Conservation (phyloP, 2,329 filamentous ascomycete species). For the Claviceps sp. region DNA sequence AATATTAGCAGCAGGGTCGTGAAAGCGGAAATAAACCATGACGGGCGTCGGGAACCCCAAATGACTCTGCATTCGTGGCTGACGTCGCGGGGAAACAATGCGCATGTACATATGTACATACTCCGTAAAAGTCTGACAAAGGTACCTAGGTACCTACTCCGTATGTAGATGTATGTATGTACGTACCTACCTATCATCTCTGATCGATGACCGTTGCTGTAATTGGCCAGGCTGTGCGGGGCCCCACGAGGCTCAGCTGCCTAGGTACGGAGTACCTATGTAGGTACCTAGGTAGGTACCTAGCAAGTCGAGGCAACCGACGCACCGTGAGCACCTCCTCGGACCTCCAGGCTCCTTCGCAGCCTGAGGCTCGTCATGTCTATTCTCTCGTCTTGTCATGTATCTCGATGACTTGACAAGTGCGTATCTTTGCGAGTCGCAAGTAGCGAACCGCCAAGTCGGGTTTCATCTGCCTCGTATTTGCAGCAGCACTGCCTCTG, state of each 20-base stretch:
- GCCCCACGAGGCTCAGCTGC: not conserved
- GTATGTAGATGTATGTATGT: too few species aligned
- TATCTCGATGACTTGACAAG: not conserved
- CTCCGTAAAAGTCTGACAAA: too few species aligned
- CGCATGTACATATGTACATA: too few species aligned
- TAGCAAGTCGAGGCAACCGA: not conserved
- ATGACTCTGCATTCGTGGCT: too few species aligned
- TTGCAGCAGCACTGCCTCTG: not conserved
- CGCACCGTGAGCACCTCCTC: too few species aligned
- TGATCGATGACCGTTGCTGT: not conserved
- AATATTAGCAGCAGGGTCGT: not conserved
- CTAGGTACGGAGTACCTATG: too few species aligned
- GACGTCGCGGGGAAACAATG: too few species aligned
- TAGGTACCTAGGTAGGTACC: too few species aligned
- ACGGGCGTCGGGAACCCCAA: not conserved
- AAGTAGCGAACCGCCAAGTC: not conserved
- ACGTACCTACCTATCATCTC: too few species aligned
- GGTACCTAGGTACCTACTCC: too few species aligned
- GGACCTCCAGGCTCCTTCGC: too few species aligned
- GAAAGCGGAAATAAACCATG: not conserved
- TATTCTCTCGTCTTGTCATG: not conserved
- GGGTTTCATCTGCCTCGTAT: not conserved
- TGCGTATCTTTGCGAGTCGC: not conserved
- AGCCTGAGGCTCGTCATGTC: not conserved
- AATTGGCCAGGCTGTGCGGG: not conserved